These are phyloP conservation scores for Fusarium globosum DNA, from an alignment of 2,329 filamentous ascomycete genomes.

Conservation along the genomic window DNA sequence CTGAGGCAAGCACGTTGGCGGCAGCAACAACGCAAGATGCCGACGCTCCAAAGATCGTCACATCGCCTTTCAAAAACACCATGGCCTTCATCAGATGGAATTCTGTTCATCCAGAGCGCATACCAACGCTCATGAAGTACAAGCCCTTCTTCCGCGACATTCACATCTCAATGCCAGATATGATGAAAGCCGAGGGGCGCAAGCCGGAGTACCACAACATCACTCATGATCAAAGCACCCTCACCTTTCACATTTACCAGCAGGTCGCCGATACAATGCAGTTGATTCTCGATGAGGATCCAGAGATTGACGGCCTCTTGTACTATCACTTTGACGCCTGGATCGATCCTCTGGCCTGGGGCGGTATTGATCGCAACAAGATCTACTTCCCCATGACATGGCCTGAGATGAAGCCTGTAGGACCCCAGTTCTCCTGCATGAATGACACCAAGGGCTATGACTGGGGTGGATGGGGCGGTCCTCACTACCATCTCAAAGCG, in stretches of 20 bases:
- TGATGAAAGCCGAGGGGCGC: background rate
- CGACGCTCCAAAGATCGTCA: background rate
- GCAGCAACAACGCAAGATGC: background rate
- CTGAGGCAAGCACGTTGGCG: background rate
- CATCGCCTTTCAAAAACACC: background rate
- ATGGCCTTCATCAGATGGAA: conserved; percentile 6
- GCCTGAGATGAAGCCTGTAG: background rate
- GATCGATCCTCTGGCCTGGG: background rate
- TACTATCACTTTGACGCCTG: conserved; percentile 1
- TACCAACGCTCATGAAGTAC: background rate
- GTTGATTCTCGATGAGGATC: background rate
- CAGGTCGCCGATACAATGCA: background rate
- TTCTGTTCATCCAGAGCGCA: background rate
- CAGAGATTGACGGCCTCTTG: background rate
- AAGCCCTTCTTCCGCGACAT: background rate
- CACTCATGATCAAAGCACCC: background rate
- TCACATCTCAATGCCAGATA: background rate
- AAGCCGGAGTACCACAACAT: background rate
- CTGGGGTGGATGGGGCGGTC: background rate
- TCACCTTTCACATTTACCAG: background rate
- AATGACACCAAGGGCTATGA: background rate
- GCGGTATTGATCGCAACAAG: background rate
- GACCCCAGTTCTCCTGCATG: background rate
- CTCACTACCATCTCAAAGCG: background rate
- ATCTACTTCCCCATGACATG: background rate